A percentile compares a stretch with the other conserved stretches of the same genome.
Conservation (phyloP, 345 rosid genomes). For the Barbarea vulgaris region DNA sequence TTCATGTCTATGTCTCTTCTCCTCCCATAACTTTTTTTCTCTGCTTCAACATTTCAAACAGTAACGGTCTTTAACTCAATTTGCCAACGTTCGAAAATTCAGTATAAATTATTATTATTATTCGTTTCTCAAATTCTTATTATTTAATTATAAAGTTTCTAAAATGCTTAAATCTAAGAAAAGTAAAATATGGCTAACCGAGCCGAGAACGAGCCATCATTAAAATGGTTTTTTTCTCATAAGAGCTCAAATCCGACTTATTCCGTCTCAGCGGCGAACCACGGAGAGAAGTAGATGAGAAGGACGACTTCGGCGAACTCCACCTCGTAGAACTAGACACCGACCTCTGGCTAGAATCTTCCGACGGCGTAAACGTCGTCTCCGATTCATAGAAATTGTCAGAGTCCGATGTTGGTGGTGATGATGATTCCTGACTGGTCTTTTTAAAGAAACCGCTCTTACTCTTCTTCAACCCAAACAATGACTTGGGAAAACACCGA, state of each 20-base stretch:
- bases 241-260: slow-evolving; percentile 32
- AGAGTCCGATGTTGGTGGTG: slow-evolving; percentile 10
- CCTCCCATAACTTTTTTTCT: background rate
- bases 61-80: background rate
- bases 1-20: background rate
- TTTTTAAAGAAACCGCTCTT: slow-evolving; percentile 16
- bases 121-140: background rate
- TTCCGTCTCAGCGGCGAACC: slow-evolving; percentile 19
- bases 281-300: slow-evolving; percentile 2
- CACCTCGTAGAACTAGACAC: slow-evolving; percentile 6
- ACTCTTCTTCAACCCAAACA: slow-evolving; percentile 32
- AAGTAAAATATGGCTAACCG: background rate
- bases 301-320: slow-evolving; percentile 31
- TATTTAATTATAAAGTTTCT: background rate
- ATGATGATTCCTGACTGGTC: slow-evolving; percentile 7
- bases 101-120: background rate
- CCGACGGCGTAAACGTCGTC: slow-evolving; percentile 22
- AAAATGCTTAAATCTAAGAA: background rate
- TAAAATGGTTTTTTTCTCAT: slow-evolving; percentile 14
- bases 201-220: slow-evolving; percentile 21
- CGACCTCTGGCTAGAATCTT: slow-evolving; percentile 29
- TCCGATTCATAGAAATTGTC: slow-evolving; percentile 23
- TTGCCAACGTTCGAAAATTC: background rate
- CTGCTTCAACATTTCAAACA: background rate
- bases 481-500: slow-evolving; percentile 22